A percentile compares a stretch with the other conserved stretches of the same genome.
Conservation (phyloP, 352 stramenopile genomes). For the Pythium insidiosum region DNA sequence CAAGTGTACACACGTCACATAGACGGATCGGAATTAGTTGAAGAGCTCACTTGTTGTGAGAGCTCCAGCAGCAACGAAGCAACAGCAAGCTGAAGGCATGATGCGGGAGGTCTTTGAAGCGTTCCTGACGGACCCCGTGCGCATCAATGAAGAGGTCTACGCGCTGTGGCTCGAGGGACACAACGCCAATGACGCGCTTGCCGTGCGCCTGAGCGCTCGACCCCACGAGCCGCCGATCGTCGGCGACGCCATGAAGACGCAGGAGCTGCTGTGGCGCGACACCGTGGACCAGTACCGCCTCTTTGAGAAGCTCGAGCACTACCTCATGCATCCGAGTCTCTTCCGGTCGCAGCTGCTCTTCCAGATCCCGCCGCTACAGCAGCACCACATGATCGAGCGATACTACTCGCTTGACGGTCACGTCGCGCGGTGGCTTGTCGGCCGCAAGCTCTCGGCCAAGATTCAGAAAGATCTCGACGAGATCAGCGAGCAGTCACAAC, state of each 20-base stretch:
- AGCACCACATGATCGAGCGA: conserved; percentile 76
- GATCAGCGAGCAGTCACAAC: conserved; percentile 56
- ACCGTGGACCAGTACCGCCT: conserved; percentile 80
- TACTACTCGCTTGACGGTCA: conserved; percentile 72
- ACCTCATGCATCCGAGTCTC: conserved; percentile 69
- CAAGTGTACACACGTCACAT: no score
- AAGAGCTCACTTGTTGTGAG: no score
- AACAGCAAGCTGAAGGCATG: no score
- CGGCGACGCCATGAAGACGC: conserved; percentile 41
- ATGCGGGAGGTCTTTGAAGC: conserved; percentile 80
- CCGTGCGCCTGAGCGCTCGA: conserved; percentile 34
- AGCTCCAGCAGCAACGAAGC: no score
- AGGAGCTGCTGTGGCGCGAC: conserved; percentile 68
- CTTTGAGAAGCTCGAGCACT: conserved; percentile 80
- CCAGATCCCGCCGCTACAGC: conserved; percentile 67
- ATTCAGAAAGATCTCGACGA: conserved; percentile 84
- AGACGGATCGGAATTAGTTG: no score
- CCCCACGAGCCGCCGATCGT: conserved; percentile 38
- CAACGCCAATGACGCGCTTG: conserved; percentile 48
- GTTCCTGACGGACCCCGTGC: conserved; percentile 75
- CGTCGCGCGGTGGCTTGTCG: conserved; percentile 66
- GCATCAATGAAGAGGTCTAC: conserved; percentile 72
- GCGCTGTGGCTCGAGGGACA: conserved; percentile 70
- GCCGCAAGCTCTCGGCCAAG: conserved; percentile 74
- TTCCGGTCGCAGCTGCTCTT: conserved; percentile 76